Conservation (phyloP, 2,329 filamentous ascomycete species). For the Elsinoe arachidis region DNA sequence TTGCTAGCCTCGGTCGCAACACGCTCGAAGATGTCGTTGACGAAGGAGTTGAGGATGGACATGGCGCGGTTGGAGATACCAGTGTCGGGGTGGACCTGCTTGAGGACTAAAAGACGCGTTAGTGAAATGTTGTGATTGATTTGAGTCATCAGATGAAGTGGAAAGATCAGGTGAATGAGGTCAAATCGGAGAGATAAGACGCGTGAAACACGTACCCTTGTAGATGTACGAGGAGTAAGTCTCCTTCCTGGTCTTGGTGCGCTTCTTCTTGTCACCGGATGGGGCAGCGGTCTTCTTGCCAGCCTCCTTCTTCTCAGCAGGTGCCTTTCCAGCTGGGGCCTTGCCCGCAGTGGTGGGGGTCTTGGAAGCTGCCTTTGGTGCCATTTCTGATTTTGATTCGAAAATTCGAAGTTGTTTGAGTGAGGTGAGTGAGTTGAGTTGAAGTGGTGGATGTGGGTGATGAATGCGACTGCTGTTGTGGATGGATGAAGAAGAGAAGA, state of each 20-base stretch:
- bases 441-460: slow-evolving; percentile 23
- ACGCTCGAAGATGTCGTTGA: slow-evolving; percentile 97
- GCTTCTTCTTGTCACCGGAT: slow-evolving; percentile 99
- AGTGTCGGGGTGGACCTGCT: slow-evolving; percentile 99
- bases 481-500: slow-evolving; percentile 29
- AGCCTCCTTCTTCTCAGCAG: slow-evolving; percentile 98
- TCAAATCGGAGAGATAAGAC: slow-evolving; percentile 17
- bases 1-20: slow-evolving; percentile 98
- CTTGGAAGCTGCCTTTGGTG: slow-evolving; percentile 97
- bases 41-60: slow-evolving; percentile 99
- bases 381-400: slow-evolving; percentile 52
- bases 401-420: slow-evolving; percentile 25
- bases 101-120: slow-evolving; percentile 60
- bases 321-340: slow-evolving; percentile 71
- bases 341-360: slow-evolving; percentile 90
- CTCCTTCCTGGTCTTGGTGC: slow-evolving; percentile 99
- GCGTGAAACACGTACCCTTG: slow-evolving; percentile 67
- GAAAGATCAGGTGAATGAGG: slow-evolving; percentile 11
- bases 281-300: slow-evolving; percentile 97
- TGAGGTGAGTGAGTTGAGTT: slow-evolving; percentile 28
- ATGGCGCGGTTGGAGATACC: slow-evolving; percentile 99
- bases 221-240: slow-evolving; percentile 99
- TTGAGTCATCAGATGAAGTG: slow-evolving; percentile 12
- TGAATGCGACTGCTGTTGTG: slow-evolving; percentile 26
- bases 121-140: slow-evolving; percentile 20